Evolutionary conservation across 2,329 filamentous ascomycete genomes (phyloP), one percentile per base, ranked within the genome.

Genomic region (Diplodia sapinea): DNA sequence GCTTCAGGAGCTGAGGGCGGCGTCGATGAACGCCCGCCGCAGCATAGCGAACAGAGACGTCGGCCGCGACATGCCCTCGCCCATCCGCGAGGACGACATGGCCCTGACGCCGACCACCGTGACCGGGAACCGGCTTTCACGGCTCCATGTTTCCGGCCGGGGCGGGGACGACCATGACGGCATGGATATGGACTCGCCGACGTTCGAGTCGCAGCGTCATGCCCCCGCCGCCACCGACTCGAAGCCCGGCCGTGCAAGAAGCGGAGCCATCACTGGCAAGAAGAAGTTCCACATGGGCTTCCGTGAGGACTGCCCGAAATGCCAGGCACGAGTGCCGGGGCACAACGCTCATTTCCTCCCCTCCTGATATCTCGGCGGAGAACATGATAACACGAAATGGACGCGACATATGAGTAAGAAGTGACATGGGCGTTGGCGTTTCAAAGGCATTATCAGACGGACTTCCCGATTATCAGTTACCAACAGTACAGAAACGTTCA

Each of bases 251-350:
- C 70, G 78, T 55, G 78, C 79, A 66, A 73, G 79, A 61, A 80
- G 77, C 65, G 79, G 78, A 51, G 78, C 78, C 17, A 70, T 79
- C 52, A 77, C 74, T 8, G 75, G 75, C 56, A 76, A 77, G 66
- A 79, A 76, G 29, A 74, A 79, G 49, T 79, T 83, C 67, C 79
- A 79, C 69, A 83, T 84, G 79, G 82, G 82, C 15, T 84, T 80
- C 70, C 74, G 82, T 33, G 78, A 82, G 12, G 82, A 84, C 69
- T 84, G 82, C 70, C 80, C 83, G 56, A 84, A 83, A 72, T 84
- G 82, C 70, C 75, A 77, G 65, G 74, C 77, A 69, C 73, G 78
- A 65, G 79, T 84, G n/a, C 82, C 82, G 1, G 82, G 82, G 0
- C 82, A 84, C 68, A 83, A 83, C 75, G 82, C 81, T 67, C 82